Evolutionary conservation across 495 filamentous ascomycete genomes (phyloP).

Genomic region (Penicillium ochrochloron): DNA sequence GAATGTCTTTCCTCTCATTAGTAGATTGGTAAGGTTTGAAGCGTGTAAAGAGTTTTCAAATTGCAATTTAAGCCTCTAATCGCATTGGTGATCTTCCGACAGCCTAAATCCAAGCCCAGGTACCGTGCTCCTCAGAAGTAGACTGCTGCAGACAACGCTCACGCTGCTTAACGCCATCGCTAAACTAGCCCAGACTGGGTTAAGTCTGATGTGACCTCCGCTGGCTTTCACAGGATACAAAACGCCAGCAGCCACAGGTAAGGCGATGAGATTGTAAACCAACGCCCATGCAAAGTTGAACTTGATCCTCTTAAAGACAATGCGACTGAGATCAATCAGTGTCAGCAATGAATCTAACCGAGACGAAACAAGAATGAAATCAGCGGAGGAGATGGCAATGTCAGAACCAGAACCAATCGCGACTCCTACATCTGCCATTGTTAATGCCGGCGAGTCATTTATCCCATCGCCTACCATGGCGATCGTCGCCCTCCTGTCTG

Average conservation of each 20-base stretch:
- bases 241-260: conserved; percentile 70
- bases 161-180: conserved; percentile 74
- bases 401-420: conserved; percentile 10
- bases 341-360: conserved; percentile 61
- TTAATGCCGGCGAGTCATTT: conserved; percentile 6
- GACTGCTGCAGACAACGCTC: conserved; percentile 64
- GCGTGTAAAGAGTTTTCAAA: background rate
- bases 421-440: conserved; percentile 9
- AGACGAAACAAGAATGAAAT: conserved; percentile 67
- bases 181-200: conserved; percentile 69
- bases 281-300: conserved; percentile 76
- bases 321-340: conserved; percentile 59
- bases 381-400: conserved; percentile 38
- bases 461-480: conserved; percentile 10
- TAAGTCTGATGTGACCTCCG: conserved; percentile 48
- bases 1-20: background rate
- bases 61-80: background rate
- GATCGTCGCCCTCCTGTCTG: conserved; percentile 6
- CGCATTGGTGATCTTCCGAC: background rate
- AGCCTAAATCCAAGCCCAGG: conserved; percentile 33
- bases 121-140: conserved; percentile 52
- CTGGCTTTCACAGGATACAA: conserved; percentile 57
- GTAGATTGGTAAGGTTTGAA: background rate
- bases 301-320: conserved; percentile 67
- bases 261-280: conserved; percentile 65